Conservation (phyloP, 441 rosid species). For the Populus tomentosa region DNA sequence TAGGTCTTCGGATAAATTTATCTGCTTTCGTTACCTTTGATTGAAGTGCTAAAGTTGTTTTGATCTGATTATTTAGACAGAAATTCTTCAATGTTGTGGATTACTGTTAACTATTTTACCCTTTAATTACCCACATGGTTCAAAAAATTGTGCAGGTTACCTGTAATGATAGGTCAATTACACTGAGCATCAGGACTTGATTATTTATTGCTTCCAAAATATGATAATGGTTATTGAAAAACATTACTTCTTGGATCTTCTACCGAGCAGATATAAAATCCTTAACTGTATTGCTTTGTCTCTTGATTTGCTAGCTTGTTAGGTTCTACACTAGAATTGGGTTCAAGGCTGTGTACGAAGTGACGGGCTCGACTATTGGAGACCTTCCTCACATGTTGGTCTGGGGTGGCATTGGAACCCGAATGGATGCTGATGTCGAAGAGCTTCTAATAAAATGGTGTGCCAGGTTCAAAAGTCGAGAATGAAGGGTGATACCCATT, state of each 20-base stretch:
- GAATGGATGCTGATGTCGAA: slow-evolving; percentile 76
- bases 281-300: not conserved
- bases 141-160: not conserved
- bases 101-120: not conserved
- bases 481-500: slow-evolving; percentile 14
- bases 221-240: not conserved
- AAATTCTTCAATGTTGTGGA: not conserved
- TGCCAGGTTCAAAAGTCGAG: slow-evolving; percentile 38
- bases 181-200: not conserved
- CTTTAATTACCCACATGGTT: not conserved
- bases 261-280: not conserved
- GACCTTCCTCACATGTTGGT: slow-evolving; percentile 78
- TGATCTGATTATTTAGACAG: not conserved
- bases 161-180: not conserved
- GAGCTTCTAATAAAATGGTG: slow-evolving; percentile 73
- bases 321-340: slow-evolving; percentile 78
- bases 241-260: not conserved
- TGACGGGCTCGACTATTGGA: slow-evolving; percentile 65
- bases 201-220: not conserved
- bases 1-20: not conserved
- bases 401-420: slow-evolving; percentile 93
- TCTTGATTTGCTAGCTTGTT: slow-evolving; percentile 48
- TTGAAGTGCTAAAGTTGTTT: not conserved
- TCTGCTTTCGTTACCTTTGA: not conserved
- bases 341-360: slow-evolving; percentile 66